Conservation (phyloP, 2,329 filamentous ascomycete genomes). For the Diaporthe australafricana region DNA sequence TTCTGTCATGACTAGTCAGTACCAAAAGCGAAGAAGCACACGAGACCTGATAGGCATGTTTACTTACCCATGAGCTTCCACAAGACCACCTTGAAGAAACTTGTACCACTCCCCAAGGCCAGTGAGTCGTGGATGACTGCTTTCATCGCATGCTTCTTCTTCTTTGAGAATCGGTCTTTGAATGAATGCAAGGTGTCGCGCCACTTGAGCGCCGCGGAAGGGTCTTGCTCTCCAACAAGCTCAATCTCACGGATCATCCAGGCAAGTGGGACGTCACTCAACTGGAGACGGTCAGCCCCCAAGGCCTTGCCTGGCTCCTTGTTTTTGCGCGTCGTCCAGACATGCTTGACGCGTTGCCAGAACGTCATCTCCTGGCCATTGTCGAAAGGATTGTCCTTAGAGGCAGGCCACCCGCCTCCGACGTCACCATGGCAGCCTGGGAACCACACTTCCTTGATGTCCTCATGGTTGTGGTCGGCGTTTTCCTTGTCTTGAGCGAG, state of each 20-base stretch:
- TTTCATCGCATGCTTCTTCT: constrained; percentile 18
- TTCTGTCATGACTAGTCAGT: background rate
- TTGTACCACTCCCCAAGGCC: background rate
- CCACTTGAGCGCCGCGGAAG: constrained; percentile 51
- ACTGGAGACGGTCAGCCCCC: constrained; percentile 50
- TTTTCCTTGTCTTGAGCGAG: constrained; percentile 52
- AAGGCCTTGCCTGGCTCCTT: constrained; percentile 44
- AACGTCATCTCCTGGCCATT: constrained; percentile 43
- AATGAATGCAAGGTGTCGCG: constrained; percentile 40
- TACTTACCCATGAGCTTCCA: constrained; percentile 19
- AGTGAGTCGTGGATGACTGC: constrained; percentile 15
- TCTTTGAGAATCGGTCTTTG: constrained; percentile 3
- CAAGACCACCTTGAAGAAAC: background rate
- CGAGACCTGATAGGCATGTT: background rate
- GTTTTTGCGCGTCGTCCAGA: constrained; percentile 50
- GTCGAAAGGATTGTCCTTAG: constrained; percentile 43
- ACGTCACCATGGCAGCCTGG: constrained; percentile 65
- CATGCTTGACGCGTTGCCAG: constrained; percentile 50
- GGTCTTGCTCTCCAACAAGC: constrained; percentile 47
- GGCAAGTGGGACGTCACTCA: constrained; percentile 62
- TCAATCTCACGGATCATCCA: constrained; percentile 66
- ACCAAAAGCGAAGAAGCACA: rapidly evolving
- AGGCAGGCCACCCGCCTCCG: constrained; percentile 60
- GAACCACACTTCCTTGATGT: constrained; percentile 64
- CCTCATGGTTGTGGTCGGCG: constrained; percentile 38